phyloP scores from a whole-genome alignment of 2,329 filamentous ascomycete genomes.

The Cylindrodendrum hubeiense region DNA sequence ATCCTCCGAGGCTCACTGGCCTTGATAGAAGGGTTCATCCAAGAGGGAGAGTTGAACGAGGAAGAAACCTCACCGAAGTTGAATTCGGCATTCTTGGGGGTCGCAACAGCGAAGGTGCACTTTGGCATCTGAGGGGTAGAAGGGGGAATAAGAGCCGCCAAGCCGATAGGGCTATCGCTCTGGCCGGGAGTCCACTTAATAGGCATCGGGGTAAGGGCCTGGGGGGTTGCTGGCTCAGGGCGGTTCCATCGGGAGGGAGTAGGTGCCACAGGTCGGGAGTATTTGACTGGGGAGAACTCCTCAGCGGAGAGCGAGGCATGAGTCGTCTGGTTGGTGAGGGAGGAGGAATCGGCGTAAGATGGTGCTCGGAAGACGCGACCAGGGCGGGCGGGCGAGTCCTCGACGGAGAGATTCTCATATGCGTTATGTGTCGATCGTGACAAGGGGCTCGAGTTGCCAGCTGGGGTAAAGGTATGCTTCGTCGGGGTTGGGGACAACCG shows the following conservation, averaged over 20 bases:
- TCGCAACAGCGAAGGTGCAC: slow-evolving; percentile 22
- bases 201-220: slow-evolving; percentile 29
- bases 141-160: slow-evolving; percentile 34
- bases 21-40: slow-evolving; percentile 41
- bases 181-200: slow-evolving; percentile 17
- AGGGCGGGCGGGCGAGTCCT: slow-evolving; percentile 30
- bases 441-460: slow-evolving; percentile 30
- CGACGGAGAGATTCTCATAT: slow-evolving; percentile 5
- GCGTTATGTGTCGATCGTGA: slow-evolving; percentile 8
- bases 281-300: slow-evolving; percentile 36
- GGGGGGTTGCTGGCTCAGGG: slow-evolving; percentile 40
- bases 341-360: slow-evolving; percentile 35
- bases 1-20: slow-evolving; percentile 38
- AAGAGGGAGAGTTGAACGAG: slow-evolving; percentile 44
- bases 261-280: slow-evolving; percentile 43
- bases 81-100: slow-evolving; percentile 34
- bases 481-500: slow-evolving; percentile 29
- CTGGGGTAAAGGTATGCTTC: slow-evolving; percentile 25
- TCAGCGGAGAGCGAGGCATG: slow-evolving; percentile 21
- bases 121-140: slow-evolving; percentile 29
- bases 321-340: slow-evolving; percentile 16
- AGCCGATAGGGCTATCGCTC: slow-evolving; percentile 33
- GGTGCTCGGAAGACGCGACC: slow-evolving; percentile 36
- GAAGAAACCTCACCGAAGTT: slow-evolving; percentile 46
- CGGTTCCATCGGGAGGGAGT: slow-evolving; percentile 46